These are phyloP conservation scores for Kentomonas sorsogonicus DNA, from an alignment of 208 protist species.

Conservation along the genomic window DNA sequence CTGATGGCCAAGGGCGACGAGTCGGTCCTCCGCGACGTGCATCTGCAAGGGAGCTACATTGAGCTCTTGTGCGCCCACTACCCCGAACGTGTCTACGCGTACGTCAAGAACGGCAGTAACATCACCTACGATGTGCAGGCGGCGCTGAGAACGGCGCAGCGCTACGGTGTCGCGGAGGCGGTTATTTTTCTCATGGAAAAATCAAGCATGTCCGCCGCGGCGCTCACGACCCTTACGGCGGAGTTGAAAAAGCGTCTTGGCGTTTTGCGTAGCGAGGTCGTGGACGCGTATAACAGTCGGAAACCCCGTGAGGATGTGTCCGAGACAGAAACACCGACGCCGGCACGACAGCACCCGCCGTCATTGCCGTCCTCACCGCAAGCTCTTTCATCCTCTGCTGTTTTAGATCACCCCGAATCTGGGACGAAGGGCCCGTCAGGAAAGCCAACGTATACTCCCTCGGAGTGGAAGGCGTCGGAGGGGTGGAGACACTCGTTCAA, in stretches of 20 bases:
- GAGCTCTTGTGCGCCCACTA: conserved; percentile 62
- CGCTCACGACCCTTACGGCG: conserved; percentile 35
- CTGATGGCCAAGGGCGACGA: conserved; percentile 50
- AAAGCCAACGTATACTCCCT: too few species aligned
- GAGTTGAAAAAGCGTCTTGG: conserved; percentile 17
- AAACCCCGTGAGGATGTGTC: too few species aligned
- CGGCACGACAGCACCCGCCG: too few species aligned
- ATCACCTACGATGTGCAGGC: conserved; percentile 64
- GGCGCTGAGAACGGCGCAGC: conserved; percentile 38
- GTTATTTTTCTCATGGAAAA: conserved; percentile 62
- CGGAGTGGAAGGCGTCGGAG: too few species aligned
- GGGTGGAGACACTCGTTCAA: too few species aligned
- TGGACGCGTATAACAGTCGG: not conserved
- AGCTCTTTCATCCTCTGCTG: too few species aligned
- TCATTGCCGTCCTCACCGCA: too few species aligned
- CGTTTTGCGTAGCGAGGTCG: conserved; percentile 16
- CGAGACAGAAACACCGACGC: too few species aligned
- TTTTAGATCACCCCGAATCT: too few species aligned
- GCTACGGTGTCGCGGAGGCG: conserved; percentile 53
- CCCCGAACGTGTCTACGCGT: conserved; percentile 48
- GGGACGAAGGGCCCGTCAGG: too few species aligned
- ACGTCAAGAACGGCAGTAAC: conserved; percentile 36
- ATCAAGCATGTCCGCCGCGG: conserved; percentile 48
- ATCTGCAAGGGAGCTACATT: conserved; percentile 81
- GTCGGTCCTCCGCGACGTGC: conserved; percentile 35